A percentile compares a stretch with the other conserved stretches of the same genome.
phyloP scores from a whole-genome alignment of 78 protist species.

The Dictyostelium citrinum region DNA sequence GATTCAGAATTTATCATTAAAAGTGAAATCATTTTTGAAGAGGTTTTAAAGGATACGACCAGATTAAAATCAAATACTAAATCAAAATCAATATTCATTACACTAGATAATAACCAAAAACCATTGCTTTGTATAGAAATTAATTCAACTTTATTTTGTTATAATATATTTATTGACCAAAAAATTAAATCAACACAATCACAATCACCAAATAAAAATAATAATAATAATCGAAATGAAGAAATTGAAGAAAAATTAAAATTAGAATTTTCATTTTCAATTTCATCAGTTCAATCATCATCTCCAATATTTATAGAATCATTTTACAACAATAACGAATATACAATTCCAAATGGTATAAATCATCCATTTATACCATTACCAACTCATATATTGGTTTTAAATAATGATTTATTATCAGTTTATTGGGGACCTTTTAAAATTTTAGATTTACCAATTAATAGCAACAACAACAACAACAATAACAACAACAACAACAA shows the following conservation, averaged over 20 bases:
- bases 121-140: conserved; percentile 15
- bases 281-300: neutral
- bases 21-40: neutral
- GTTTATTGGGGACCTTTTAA: conserved; percentile 18
- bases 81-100: neutral
- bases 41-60: neutral
- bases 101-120: neutral
- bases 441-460: neutral
- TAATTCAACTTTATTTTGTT: neutral
- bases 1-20: conserved; percentile 16
- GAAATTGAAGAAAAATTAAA: neutral
- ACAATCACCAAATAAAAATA: neutral
- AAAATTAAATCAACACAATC: neutral
- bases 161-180: neutral
- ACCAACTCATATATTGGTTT: neutral
- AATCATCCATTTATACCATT: neutral
- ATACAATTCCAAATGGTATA: neutral
- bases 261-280: conserved; percentile 2
- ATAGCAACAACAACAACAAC: neutral
- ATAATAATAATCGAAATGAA: neutral
- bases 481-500: neutral
- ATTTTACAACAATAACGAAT: conserved; percentile 27
- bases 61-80: neutral
- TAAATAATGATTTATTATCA: neutral
- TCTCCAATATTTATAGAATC: conserved; percentile 12